These are phyloP conservation scores for Gymnopus androsaceus DNA, from an alignment of 1,284 basidiomycete genomes.

Conservation along the genomic window DNA sequence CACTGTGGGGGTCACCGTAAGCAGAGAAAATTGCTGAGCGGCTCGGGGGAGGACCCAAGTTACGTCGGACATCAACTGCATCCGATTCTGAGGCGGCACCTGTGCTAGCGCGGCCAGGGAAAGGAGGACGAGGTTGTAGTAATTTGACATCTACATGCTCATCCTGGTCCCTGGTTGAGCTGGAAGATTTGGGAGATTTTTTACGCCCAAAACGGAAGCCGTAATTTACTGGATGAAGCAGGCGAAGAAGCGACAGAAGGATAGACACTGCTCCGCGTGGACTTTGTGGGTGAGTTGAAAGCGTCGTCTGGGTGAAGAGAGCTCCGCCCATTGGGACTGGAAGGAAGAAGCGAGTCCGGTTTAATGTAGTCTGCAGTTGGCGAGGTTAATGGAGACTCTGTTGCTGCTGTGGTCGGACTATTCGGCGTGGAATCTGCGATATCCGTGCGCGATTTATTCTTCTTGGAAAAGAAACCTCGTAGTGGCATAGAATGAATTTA, in stretches of 20 bases:
- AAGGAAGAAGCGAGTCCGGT: conserved; percentile 37
- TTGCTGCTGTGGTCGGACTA: conserved; percentile 24
- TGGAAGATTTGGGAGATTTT: conserved; percentile 29
- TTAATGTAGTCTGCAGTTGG: conserved; percentile 44
- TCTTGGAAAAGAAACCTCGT: conserved; percentile 18
- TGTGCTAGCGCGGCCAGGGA: conserved; percentile 30
- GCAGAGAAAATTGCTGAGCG: conserved; percentile 58
- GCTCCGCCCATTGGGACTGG: conserved; percentile 37
- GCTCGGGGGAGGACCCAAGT: conserved; percentile 51
- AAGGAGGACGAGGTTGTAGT: conserved; percentile 29
- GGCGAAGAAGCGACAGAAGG: conserved; percentile 14
- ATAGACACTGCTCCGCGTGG: conserved; percentile 28
- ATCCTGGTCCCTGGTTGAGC: conserved; percentile 22
- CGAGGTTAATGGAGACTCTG: conserved; percentile 37
- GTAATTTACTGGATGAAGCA: conserved; percentile 39
- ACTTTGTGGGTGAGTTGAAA: conserved; percentile 18
- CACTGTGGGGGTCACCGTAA: conserved; percentile 47
- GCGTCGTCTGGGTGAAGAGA: conserved; percentile 29
- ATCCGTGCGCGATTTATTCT: conserved; percentile 13
- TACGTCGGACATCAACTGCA: conserved; percentile 28
- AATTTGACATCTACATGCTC: conserved; percentile 10
- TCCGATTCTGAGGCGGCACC: conserved; percentile 33
- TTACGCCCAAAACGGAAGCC: conserved; percentile 42
- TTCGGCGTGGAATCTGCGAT: background rate
- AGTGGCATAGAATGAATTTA: conserved; percentile 11